Conservation (phyloP, 1,284 basidiomycete species). For the Fomes fomentarius region DNA sequence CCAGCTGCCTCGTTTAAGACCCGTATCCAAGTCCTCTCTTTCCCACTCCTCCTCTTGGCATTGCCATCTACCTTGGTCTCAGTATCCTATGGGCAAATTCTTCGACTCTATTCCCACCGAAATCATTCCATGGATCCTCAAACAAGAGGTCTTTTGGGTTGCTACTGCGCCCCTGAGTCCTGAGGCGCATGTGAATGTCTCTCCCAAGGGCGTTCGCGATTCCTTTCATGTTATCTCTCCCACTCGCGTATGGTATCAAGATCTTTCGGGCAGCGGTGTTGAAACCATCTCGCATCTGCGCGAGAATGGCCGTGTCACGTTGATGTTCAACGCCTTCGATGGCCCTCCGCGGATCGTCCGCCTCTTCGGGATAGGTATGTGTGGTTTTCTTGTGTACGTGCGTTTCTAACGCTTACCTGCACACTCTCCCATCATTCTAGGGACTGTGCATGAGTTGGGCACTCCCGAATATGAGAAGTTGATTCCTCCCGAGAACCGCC, state of each 20-base stretch:
- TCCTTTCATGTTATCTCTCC: constrained; percentile 53
- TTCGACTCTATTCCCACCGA: constrained; percentile 51
- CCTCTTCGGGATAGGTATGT: constrained; percentile 52
- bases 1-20: too few species aligned
- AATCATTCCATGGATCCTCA: constrained; percentile 50
- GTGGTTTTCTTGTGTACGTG: too few species aligned
- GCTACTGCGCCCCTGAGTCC: constrained; percentile 55
- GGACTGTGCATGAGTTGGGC: constrained; percentile 55
- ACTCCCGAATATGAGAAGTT: constrained; percentile 51
- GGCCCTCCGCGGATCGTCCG: constrained; percentile 55
- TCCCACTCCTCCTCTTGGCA: too few species aligned
- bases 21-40: too few species aligned
- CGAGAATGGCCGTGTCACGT: constrained; percentile 61
- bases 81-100: constrained; percentile 59
- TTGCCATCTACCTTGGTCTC: too few species aligned
- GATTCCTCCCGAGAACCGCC: constrained; percentile 46
- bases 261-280: constrained; percentile 56
- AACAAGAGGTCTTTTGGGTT: constrained; percentile 61
- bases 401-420: too few species aligned
- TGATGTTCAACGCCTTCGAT: constrained; percentile 59
- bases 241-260: constrained; percentile 60
- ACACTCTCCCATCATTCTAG: too few species aligned
- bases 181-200: constrained; percentile 58
- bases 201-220: constrained; percentile 54
- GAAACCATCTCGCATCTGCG: constrained; percentile 61